Conservation (phyloP, 306 rosid species). For the Cicer chorassanicum region DNA sequence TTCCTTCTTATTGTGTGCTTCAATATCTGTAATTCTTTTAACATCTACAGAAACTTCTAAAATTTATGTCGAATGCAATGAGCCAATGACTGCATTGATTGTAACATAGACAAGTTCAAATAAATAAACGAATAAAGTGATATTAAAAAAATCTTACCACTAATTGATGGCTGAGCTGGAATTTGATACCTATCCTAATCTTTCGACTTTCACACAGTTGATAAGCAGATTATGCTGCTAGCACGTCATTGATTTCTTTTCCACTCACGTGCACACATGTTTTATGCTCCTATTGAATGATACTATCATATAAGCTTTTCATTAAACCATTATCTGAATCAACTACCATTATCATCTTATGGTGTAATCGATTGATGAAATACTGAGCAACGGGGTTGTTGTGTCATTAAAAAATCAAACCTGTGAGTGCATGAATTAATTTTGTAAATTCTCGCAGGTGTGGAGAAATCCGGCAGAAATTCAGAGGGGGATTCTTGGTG, state of each 20-base stretch:
- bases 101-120: not conserved
- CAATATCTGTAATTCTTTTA: not conserved
- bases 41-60: not conserved
- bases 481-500: conserved; percentile 97
- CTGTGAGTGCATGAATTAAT: conserved; percentile 30
- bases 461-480: conserved; percentile 94
- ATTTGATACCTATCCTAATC: conserved; percentile 4
- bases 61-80: conserved; percentile 5
- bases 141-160: conserved; percentile 17
- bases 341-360: conserved; percentile 31
- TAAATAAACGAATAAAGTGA: conserved; percentile 1
- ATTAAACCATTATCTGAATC: conserved; percentile 34
- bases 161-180: conserved; percentile 15
- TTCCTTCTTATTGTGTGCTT: conserved; percentile 17
- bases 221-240: conserved; percentile 36
- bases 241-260: not conserved
- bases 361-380: conserved; percentile 36
- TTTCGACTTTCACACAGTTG: conserved; percentile 5
- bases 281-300: conserved; percentile 10
- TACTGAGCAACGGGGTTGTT: conserved; percentile 23
- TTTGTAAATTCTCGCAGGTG: conserved; percentile 59
- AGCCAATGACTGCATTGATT: conserved; percentile 24
- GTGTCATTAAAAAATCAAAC: conserved; percentile 21
- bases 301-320: conserved; percentile 6
- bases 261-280: not conserved